Base-by-base conservation (phyloP, 2,329 filamentous ascomycete genomes). In the Colletotrichum falcatum region DNA sequence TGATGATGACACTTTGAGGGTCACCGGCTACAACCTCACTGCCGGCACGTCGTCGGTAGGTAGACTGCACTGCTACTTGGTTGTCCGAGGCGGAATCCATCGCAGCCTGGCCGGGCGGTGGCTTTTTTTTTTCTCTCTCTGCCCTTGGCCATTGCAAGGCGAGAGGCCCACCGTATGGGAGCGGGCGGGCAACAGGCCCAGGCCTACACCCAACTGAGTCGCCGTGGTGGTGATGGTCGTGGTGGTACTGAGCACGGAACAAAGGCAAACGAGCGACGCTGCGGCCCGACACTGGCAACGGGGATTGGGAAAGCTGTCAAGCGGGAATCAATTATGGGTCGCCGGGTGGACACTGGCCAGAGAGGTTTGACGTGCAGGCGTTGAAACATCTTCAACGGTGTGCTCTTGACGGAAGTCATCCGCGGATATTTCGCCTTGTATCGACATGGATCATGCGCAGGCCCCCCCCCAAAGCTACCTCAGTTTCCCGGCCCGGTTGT, bases 311-410 rank as follows among this genome's bases (percentile, higher is more conserved):
- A 54, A 48, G 59, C 64, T 68, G 68, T 68, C 67, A 58, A 66
- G n/a, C 12, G 58, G 37, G 23, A 63, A 68, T 68, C 64, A 63
- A 71, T 63, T 59, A 53, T 65, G 68, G 64, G 68, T 60, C 51
- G 46, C 48, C 28, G 30, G 37, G 46, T 61, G 65, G 64, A 44
- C 46, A 42, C n/a, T n/a, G n/a, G n/a, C n/a, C 28, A 51, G 42
- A 46, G 20, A 44, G 49, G 54, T 44, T 58, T 60, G 64, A 71
- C 59, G 48, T 69, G 53, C 60, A 49, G 46, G 60, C n/a, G 59
- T 69, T 71, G 65, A 65, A 69, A 59, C 64, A 65, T 59, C 26
- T 69, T 65, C 59, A 63, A 58, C 59, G 37, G 55, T 46, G 59
- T 26, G 49, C 44, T 42, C 16, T 42, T 2, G 30, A 59, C 68